phyloP scores from a whole-genome alignment of 305 asterid genomes.

The Rubia tinctorum region DNA sequence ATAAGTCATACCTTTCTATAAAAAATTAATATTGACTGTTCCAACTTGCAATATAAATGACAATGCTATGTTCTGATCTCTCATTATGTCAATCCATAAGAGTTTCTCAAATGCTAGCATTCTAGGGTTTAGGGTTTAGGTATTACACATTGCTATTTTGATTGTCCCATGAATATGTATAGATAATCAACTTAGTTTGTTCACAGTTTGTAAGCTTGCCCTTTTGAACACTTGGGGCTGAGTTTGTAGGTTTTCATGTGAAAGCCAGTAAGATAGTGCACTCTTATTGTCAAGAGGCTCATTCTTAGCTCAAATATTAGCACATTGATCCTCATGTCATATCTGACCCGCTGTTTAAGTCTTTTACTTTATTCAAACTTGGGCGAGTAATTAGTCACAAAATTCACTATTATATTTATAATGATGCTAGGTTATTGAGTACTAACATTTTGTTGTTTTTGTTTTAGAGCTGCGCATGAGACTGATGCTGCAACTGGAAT shows the following conservation, averaged over 20 bases:
- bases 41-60: too few species aligned
- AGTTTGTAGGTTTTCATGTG: background rate
- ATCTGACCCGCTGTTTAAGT: background rate
- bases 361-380: background rate
- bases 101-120: too few species aligned
- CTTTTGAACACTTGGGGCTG: background rate
- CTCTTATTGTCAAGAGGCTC: background rate
- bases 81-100: too few species aligned
- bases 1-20: too few species aligned
- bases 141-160: too few species aligned
- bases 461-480: constrained; percentile 75
- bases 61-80: too few species aligned
- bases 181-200: too few species aligned
- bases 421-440: background rate
- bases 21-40: too few species aligned
- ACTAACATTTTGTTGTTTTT: constrained; percentile 15
- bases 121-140: too few species aligned
- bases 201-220: background rate
- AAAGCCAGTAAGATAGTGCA: background rate
- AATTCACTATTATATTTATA: background rate
- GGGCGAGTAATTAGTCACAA: background rate
- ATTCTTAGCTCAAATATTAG: background rate
- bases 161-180: too few species aligned
- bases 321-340: background rate
- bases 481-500: constrained; percentile 92